A percentile compares a stretch with the other conserved stretches of the same genome.
These are phyloP conservation scores for Echium plantagineum DNA, from an alignment of 257 asterid species.

Conservation along the genomic window DNA sequence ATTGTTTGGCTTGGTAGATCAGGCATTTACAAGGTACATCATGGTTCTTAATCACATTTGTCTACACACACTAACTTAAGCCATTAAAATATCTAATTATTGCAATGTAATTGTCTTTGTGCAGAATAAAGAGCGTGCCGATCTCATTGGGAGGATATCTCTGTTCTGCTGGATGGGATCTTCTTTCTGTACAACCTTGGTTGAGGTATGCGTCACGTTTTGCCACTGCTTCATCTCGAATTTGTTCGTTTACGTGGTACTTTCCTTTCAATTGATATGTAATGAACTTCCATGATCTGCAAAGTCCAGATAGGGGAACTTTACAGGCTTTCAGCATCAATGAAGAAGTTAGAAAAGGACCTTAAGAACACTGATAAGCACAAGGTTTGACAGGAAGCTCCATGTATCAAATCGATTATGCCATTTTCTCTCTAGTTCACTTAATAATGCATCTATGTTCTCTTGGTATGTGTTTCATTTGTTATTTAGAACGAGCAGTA, in stretches of 20 bases:
- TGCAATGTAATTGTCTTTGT: slow-evolving; percentile 1
- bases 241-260: not conserved
- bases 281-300: slow-evolving; percentile 9
- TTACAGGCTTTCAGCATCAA: slow-evolving; percentile 68
- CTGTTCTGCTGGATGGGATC: slow-evolving; percentile 91
- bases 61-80: not conserved
- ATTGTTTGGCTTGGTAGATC: slow-evolving; percentile 86
- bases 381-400: slow-evolving; percentile 36
- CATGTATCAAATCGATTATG: slow-evolving; percentile 1
- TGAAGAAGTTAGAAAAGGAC: slow-evolving; percentile 68
- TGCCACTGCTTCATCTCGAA: not conserved
- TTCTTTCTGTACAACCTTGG: slow-evolving; percentile 57
- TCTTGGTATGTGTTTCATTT: slow-evolving; percentile 12
- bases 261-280: slow-evolving; percentile 1
- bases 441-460: not conserved
- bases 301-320: slow-evolving; percentile 59
- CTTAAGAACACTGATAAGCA: slow-evolving; percentile 51
- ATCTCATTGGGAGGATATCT: slow-evolving; percentile 72
- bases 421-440: slow-evolving; percentile 3
- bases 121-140: slow-evolving; percentile 80
- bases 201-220: slow-evolving; percentile 37
- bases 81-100: not conserved
- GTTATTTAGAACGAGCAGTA: slow-evolving; percentile 54
- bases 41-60: slow-evolving; percentile 2
- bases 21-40: slow-evolving; percentile 78